Conservation (phyloP, 2,329 filamentous ascomycete species). For the Ilyonectria sp. region DNA sequence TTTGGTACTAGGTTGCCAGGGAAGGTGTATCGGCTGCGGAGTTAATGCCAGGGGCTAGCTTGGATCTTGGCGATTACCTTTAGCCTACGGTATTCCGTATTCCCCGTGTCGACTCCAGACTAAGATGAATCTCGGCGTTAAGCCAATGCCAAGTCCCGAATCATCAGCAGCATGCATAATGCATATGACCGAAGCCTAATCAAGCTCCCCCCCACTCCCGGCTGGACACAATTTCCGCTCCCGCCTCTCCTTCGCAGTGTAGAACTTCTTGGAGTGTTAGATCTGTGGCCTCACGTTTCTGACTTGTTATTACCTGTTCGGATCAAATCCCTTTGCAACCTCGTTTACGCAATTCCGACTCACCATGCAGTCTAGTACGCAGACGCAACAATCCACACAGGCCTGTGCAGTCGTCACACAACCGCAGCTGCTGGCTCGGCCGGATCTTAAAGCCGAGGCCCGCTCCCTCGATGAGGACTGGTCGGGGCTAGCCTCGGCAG, state of each 20-base stretch:
- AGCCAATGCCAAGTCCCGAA: neutral
- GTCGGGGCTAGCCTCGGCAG: neutral
- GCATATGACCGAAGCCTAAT: neutral
- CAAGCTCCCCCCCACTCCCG: neutral
- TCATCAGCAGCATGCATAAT: neutral
- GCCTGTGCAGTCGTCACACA: neutral
- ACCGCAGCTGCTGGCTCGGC: neutral
- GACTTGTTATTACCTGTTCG: neutral
- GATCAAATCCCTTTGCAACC: neutral
- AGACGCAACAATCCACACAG: neutral
- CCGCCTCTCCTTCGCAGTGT: neutral
- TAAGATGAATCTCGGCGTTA: neutral
- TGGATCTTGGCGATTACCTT: too few species aligned
- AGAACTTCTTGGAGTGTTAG: too few species aligned
- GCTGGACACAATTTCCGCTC: neutral
- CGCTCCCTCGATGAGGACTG: neutral
- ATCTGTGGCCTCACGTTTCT: neutral
- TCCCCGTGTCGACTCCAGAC: neutral
- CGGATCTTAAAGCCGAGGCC: neutral
- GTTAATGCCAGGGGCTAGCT: too few species aligned
- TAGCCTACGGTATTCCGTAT: too few species aligned
- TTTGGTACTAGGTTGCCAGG: too few species aligned
- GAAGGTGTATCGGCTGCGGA: too few species aligned
- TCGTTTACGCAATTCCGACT: neutral
- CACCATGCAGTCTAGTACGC: neutral